Evolutionary conservation across 108 stramenopile genomes (phyloP), one percentile per base, ranked within the genome.

Genomic region (Nannochloropsis granulata): DNA sequence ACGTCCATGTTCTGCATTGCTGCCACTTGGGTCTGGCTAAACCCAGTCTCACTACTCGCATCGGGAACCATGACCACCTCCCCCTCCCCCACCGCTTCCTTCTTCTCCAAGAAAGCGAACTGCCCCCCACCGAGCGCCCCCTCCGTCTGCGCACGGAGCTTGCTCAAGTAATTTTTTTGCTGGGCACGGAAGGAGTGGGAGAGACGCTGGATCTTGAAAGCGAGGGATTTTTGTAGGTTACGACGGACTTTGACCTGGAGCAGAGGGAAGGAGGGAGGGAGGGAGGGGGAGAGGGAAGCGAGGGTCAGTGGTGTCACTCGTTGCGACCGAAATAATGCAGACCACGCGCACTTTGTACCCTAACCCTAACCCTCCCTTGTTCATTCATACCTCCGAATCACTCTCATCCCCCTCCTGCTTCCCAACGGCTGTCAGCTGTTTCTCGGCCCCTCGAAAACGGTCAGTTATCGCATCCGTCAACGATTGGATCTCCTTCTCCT

Each of bases 121-220:
- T 25, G 19, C 13, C 34, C n/a, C 24, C 14, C 34, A 0, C 26
- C 23, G 9, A 42, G 21, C 21, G 81, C 44, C 87, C 45, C 87
- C 87, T 85, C 84, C 82, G 96, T 98, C 86, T 97, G 96, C 14
- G 94, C 89, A 83, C 95, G 92, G 14, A 99, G 94, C 84, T 94
- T 94, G 12, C 92, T 91, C 79, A 98, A 83, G 83, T 98, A 99
- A 78, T 96, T 95, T 43, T 97, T 94, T 84, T 99, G 99, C 43
- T 92, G 93, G 79, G 93, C 91, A 56, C 99, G 92, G 91, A 99
- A 99, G 23, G 91, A 90, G 19, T 92, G 91, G 24, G 93, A 93
- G 14, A 98, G 90, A 44, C 93, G 91, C 87, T 99, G 99, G 44
- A 98, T 90, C 85, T 95, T 94, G 83, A 94, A 94, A 26, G 99